phyloP scores from a whole-genome alignment of 768 basidiomycete genomes.

The Mycena sanguinolenta region DNA sequence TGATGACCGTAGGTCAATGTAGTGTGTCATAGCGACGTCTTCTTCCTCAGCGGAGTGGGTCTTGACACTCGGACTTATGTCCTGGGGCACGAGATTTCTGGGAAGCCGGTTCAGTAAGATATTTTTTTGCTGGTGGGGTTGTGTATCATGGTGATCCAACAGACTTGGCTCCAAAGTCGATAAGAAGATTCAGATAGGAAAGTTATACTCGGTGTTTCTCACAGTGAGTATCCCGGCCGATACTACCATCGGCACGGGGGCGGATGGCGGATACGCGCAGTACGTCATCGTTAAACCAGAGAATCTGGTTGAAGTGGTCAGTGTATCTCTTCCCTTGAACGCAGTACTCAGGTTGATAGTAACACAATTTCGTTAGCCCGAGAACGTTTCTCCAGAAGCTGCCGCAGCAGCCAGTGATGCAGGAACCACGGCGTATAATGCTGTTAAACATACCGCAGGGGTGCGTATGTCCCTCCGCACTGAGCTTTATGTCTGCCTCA shows the following conservation, averaged over 20 bases:
- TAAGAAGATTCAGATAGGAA: too few relatives aligned
- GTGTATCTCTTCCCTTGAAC: too few relatives aligned
- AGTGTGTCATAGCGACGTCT: slow-evolving; percentile 35
- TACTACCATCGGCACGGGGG: too few relatives aligned
- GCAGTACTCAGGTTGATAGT: too few relatives aligned
- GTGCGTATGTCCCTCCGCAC: not conserved
- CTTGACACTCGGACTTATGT: slow-evolving; percentile 23
- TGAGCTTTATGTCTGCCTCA: too few relatives aligned
- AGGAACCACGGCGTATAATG: slow-evolving; percentile 27
- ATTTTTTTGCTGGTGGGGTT: too few relatives aligned
- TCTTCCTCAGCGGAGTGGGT: slow-evolving; percentile 9
- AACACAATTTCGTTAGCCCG: too few relatives aligned
- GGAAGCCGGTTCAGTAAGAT: slow-evolving; percentile 24
- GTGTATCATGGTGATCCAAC: too few relatives aligned
- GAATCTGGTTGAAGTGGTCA: not conserved
- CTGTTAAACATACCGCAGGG: slow-evolving; percentile 22
- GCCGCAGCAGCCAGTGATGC: slow-evolving; percentile 36
- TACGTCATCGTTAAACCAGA: not conserved
- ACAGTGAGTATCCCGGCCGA: too few relatives aligned
- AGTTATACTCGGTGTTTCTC: too few relatives aligned
- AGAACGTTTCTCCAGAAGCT: slow-evolving; percentile 16
- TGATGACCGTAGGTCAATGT: not conserved
- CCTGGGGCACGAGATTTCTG: slow-evolving; percentile 32
- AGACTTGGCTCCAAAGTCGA: too few relatives aligned
- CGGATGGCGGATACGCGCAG: too few relatives aligned